These are phyloP conservation scores for Ophidiomyces ophidiicola DNA, from an alignment of 2,329 filamentous ascomycete species.

Conservation along the genomic window DNA sequence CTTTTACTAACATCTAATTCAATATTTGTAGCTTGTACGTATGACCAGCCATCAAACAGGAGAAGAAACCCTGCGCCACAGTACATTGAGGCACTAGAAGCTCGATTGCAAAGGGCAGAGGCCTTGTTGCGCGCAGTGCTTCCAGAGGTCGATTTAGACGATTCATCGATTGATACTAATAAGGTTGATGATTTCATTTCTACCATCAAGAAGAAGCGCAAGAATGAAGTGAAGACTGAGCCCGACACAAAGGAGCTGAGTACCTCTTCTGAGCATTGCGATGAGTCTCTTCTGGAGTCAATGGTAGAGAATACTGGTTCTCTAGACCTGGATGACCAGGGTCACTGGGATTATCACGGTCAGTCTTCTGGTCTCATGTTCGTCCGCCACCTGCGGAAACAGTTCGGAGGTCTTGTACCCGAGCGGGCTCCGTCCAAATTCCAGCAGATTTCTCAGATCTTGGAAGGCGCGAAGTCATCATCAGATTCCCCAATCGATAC, in stretches of 20 bases:
- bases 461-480: constrained; percentile 58
- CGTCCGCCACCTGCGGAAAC: constrained; percentile 71
- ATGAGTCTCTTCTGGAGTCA: constrained; percentile 68
- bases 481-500: constrained; percentile 53
- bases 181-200: constrained; percentile 50
- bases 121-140: constrained; percentile 64
- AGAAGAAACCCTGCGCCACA: constrained; percentile 82
- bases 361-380: constrained; percentile 87
- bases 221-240: constrained; percentile 16
- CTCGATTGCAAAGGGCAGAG: constrained; percentile 70
- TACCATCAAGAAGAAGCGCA: constrained; percentile 26
- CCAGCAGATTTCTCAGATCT: constrained; percentile 42
- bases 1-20: neutral
- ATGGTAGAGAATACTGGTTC: constrained; percentile 92
- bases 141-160: constrained; percentile 72
- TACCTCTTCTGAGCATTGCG: constrained; percentile 33
- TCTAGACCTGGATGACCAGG: constrained; percentile 79
- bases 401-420: constrained; percentile 60
- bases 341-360: constrained; percentile 90
- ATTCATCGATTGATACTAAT: constrained; percentile 67
- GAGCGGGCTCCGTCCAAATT: constrained; percentile 44
- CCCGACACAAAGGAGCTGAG: constrained; percentile 18
- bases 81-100: constrained; percentile 82
- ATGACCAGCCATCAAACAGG: constrained; percentile 87
- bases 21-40: constrained; percentile 62